Base-by-base conservation (phyloP, 163 green algal species). In the Scenedesmus sp. region DNA sequence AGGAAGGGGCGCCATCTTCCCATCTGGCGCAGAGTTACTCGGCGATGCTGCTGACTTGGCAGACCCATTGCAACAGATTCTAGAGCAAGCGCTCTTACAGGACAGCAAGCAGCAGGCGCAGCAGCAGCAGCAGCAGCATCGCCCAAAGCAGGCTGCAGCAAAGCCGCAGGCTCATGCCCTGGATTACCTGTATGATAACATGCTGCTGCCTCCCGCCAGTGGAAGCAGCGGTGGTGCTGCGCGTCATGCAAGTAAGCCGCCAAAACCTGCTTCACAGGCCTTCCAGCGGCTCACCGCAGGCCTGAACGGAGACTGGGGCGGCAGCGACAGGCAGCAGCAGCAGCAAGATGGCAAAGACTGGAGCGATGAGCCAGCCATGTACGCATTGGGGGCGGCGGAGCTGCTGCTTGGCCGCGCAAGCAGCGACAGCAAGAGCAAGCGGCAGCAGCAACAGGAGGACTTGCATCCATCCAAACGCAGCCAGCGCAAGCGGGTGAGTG, bases 1-100 rank as follows among this genome's bases (percentile, higher is more conserved):
- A 89, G 61, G 70, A 26, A 53, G 85, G n/a, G 85, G 85, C 15
- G 83, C 83, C 37, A 81, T 88, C 24, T 88, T 88, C 37, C 83
- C 83, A 1, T 88, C 83, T 44, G 83, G 83, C 13, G 83, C 83
- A n/a, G 83, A 88, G 33, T 40, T 88, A 24, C 59, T 88, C 9
- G 53, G 49, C 13, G 40, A 10, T 24, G n/a, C 33, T 65, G 20
- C 59, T 59, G 59, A 81, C 24, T 9, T 43, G 33, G 46, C 44
- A 81, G 83, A 88, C 12, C 83, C 83, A 33, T 20, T 88, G 37
- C 59, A 81, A 26, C 83, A 88, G 59, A 43, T 88, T 7, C 59
- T 88, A 13, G 56, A 81, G 37, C 76, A 49, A 35, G 72, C 56
- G 3, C 37, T 81, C 35, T 30, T 65, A 40, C 83, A 88, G 59